These are phyloP conservation scores for Citrullus mucosospermus DNA, from an alignment of 306 rosid species.

Conservation along the genomic window DNA sequence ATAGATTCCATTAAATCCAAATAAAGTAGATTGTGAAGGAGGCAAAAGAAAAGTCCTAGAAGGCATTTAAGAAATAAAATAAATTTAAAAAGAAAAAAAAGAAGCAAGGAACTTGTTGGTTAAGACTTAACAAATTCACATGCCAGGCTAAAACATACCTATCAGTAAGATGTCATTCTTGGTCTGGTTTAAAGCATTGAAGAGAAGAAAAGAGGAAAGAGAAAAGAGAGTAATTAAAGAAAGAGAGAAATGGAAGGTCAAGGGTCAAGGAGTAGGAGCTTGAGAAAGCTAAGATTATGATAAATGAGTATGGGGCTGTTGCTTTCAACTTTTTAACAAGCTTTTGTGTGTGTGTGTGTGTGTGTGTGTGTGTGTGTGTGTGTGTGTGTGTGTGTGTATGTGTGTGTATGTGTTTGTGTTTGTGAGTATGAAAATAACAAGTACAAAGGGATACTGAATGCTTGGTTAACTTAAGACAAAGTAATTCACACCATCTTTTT, in stretches of 20 bases:
- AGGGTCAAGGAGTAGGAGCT: background rate
- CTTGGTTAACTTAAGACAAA: background rate
- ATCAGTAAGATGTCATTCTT: constrained; percentile 6
- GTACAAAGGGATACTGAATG: background rate
- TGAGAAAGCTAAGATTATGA: background rate
- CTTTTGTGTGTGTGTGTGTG: background rate
- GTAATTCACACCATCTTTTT: background rate
- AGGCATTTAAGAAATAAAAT: background rate
- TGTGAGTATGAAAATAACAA: background rate
- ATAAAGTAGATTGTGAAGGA: constrained; percentile 8
- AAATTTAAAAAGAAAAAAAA: background rate
- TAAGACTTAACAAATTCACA: background rate
- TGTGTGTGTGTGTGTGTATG: background rate
- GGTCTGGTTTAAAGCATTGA: constrained; percentile 4
- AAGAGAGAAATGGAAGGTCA: background rate
- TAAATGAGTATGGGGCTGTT: background rate
- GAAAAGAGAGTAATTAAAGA: background rate
- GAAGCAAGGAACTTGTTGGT: background rate
- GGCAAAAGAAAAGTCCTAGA: constrained; percentile 5
- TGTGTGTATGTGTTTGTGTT: background rate
- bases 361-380: background rate
- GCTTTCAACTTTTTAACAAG: background rate
- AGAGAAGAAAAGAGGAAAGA: background rate
- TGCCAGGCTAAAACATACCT: background rate
- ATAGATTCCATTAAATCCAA: constrained; percentile 11